Evolutionary conservation across 2,329 filamentous ascomycete species (phyloP).

Genomic region (Claviceps maximensis): DNA sequence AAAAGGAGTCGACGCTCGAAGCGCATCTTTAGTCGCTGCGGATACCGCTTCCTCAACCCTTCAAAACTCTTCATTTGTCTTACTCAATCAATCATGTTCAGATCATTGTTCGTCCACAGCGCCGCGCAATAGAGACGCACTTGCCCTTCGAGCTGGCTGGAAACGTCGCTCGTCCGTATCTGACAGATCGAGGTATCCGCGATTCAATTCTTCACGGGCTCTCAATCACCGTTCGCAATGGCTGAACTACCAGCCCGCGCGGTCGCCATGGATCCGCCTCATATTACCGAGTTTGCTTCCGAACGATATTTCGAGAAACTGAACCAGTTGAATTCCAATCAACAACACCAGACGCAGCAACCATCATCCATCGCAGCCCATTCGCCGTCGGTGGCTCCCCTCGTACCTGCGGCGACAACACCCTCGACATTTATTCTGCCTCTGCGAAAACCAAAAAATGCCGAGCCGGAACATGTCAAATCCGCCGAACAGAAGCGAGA

Average conservation of each 20-base stretch:
- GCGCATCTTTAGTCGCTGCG: background rate
- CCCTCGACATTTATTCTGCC: slow-evolving; percentile 37
- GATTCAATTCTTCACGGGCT: slow-evolving; percentile 6
- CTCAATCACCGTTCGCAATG: slow-evolving; percentile 14
- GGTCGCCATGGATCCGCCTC: slow-evolving; percentile 43
- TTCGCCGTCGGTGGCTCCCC: slow-evolving; percentile 4
- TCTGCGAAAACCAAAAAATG: slow-evolving; percentile 26
- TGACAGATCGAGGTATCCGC: slow-evolving; percentile 9
- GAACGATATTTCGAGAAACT: slow-evolving; percentile 51
- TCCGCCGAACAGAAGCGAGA: slow-evolving; percentile 25
- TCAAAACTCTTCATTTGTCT: background rate
- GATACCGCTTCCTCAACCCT: background rate
- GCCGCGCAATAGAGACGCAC: slow-evolving; percentile 21
- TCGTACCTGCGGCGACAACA: slow-evolving; percentile 12
- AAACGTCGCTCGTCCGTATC: slow-evolving; percentile 10
- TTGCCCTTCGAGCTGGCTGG: slow-evolving; percentile 16
- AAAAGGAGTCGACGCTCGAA: background rate
- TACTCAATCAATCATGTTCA: slow-evolving; percentile 18
- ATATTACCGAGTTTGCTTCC: slow-evolving; percentile 54
- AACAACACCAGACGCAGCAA: slow-evolving; percentile 30
- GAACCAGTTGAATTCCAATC: slow-evolving; percentile 34
- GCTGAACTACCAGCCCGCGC: slow-evolving; percentile 18
- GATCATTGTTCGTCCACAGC: slow-evolving; percentile 8
- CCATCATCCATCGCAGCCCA: slow-evolving; percentile 18
- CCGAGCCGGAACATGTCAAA: slow-evolving; percentile 18